Conservation (phyloP, 2,329 filamentous ascomycete genomes). For the Plectosphaerella cucumerina region DNA sequence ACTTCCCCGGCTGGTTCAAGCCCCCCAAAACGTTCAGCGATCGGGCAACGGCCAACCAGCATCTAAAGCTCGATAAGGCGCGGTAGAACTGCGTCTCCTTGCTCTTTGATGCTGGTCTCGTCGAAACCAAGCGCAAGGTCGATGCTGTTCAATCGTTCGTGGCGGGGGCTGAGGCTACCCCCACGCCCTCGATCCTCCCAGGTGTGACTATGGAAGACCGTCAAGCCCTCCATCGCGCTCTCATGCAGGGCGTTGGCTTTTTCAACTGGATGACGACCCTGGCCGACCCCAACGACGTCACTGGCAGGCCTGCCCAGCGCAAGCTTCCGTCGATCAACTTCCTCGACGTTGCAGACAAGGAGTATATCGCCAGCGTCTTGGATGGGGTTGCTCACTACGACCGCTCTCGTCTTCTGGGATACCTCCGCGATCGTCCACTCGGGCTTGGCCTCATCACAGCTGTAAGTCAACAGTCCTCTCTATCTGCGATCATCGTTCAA, state of each 20-base stretch:
- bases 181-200: too few species aligned
- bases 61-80: neutral
- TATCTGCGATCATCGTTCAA: neutral
- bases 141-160: neutral
- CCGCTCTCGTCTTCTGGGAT: neutral
- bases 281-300: neutral
- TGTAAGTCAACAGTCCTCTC: neutral
- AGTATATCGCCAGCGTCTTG: constrained; percentile 1
- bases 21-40: neutral
- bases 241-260: neutral
- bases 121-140: neutral
- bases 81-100: constrained; percentile 4
- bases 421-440: neutral
- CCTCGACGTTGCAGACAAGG: neutral
- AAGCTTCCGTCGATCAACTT: neutral
- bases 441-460: constrained; percentile 4
- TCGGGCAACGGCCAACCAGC: neutral
- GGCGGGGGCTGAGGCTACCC: neutral
- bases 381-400: neutral
- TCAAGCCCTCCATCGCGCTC: neutral
- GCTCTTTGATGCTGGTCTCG: neutral
- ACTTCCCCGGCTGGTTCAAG: neutral
- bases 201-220: neutral
- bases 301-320: neutral
- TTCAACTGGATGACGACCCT: constrained; percentile 1